Evolutionary conservation across 2,329 filamentous ascomycete genomes (phyloP).

Genomic region (Neofusicoccum sp.): DNA sequence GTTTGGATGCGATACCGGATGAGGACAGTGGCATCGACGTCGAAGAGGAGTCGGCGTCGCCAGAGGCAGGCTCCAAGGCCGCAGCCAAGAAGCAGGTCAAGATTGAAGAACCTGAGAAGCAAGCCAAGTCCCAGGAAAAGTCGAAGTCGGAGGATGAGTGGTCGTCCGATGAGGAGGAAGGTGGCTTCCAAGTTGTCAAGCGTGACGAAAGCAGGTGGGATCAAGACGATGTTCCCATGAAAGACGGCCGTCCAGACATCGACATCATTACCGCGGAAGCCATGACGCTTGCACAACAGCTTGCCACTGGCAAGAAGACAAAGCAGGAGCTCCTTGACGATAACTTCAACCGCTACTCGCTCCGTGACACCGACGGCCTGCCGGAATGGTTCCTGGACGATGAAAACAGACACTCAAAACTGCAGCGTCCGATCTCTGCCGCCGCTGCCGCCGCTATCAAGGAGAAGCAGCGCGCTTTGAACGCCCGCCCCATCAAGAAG

Average conservation of each 20-base stretch:
- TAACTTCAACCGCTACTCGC: constrained; percentile 88
- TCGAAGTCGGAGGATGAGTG: constrained; percentile 34
- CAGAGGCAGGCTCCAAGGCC: constrained; percentile 26
- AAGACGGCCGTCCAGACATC: constrained; percentile 75
- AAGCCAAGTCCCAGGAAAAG: background rate
- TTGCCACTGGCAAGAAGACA: constrained; percentile 83
- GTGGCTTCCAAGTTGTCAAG: constrained; percentile 66
- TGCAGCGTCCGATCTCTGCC: constrained; percentile 86
- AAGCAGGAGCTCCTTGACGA: constrained; percentile 83
- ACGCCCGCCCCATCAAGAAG: constrained; percentile 98
- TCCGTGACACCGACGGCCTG: constrained; percentile 87
- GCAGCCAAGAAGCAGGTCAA: constrained; percentile 25
- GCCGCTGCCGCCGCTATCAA: constrained; percentile 89
- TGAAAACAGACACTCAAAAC: constrained; percentile 79
- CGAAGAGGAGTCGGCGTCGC: constrained; percentile 31
- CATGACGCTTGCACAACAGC: constrained; percentile 92
- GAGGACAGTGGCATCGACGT: constrained; percentile 47
- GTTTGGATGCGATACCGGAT: constrained; percentile 54
- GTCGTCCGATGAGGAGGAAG: constrained; percentile 34
- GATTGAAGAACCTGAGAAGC: constrained; percentile 24
- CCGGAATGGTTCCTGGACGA: constrained; percentile 99
- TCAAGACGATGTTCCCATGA: constrained; percentile 62
- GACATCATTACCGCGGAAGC: constrained; percentile 99
- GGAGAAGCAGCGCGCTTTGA: constrained; percentile 88
- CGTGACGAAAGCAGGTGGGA: constrained; percentile 65